Conservation (phyloP, 2,329 filamentous ascomycete genomes). For the Trichoderma polysporum region DNA sequence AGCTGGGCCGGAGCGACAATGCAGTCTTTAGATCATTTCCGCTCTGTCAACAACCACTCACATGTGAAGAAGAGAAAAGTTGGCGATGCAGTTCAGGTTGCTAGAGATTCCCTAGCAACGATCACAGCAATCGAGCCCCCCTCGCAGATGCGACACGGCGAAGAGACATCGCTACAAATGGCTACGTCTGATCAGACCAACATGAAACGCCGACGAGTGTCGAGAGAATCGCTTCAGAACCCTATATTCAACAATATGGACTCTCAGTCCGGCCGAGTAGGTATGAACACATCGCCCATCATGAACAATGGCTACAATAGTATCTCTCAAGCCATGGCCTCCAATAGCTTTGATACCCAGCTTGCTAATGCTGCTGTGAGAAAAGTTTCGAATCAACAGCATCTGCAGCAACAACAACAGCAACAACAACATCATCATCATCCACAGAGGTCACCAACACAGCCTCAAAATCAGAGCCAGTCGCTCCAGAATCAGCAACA, state of each 20-base stretch:
- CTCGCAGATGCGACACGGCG: conserved; percentile 13
- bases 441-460: conserved; percentile 12
- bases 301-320: conserved; percentile 17
- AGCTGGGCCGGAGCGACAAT: conserved; percentile 12
- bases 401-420: conserved; percentile 4
- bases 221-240: conserved; percentile 26
- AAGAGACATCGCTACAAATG: conserved; percentile 22
- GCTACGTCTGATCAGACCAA: conserved; percentile 19
- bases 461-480: background rate
- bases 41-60: conserved; percentile 5
- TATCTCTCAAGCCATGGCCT: conserved; percentile 20
- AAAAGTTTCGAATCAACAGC: conserved; percentile 19
- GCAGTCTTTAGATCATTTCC: conserved; percentile 13
- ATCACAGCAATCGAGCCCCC: background rate
- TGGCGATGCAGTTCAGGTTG: conserved; percentile 5
- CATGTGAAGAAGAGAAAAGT: conserved; percentile 7
- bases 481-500: conserved; percentile 11
- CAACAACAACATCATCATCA: conserved; percentile 7
- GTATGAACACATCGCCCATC: conserved; percentile 21
- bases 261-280: conserved; percentile 20
- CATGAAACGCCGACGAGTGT: conserved; percentile 31
- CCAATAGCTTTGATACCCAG: conserved; percentile 25
- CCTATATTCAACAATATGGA: conserved; percentile 7
- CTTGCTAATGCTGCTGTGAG: conserved; percentile 15
- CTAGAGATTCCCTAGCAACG: background rate